Percentiles rank a stretch among this genome's conserved stretches.
These are phyloP conservation scores for Chrysanthemum makinoi DNA, from an alignment of 129 eudicot genomes.

Conservation along the genomic window DNA sequence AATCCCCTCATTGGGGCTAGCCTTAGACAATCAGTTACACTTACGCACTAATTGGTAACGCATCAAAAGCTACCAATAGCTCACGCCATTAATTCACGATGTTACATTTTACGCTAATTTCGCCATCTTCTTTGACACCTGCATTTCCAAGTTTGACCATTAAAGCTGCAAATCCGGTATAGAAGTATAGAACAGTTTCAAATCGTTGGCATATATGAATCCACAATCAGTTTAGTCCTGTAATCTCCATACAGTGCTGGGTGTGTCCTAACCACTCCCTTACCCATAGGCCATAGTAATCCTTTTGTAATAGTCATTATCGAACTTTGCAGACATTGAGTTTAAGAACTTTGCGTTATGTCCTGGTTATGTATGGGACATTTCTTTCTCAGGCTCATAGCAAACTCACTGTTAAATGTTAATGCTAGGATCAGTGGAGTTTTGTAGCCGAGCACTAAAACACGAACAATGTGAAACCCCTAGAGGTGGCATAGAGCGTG, in stretches of 20 bases:
- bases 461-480: conserved; percentile 92
- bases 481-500: conserved; percentile 72
- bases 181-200: conserved; percentile 40
- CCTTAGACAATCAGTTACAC: background rate
- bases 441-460: conserved; percentile 49
- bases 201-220: conserved; percentile 55
- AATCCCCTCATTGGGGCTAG: too few species aligned
- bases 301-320: conserved; percentile 63
- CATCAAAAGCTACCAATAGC: background rate
- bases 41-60: background rate
- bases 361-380: conserved; percentile 52
- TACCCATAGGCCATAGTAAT: conserved; percentile 35
- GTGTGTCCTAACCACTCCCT: conserved; percentile 69
- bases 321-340: conserved; percentile 62
- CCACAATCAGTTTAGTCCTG: conserved; percentile 62
- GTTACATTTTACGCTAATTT: conserved; percentile 56
- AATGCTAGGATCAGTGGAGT: conserved; percentile 66
- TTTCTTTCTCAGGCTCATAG: conserved; percentile 41
- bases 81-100: conserved; percentile 34
- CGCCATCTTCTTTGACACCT: conserved; percentile 58
- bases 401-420: conserved; percentile 34
- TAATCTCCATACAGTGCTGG: conserved; percentile 49
- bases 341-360: conserved; percentile 60
- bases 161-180: conserved; percentile 63
- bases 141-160: conserved; percentile 81